Percentiles rank a stretch among this genome's conserved stretches.
Conservation (phyloP, 1,139 yeast species). For the Suzukiozyma palmioleophila region DNA sequence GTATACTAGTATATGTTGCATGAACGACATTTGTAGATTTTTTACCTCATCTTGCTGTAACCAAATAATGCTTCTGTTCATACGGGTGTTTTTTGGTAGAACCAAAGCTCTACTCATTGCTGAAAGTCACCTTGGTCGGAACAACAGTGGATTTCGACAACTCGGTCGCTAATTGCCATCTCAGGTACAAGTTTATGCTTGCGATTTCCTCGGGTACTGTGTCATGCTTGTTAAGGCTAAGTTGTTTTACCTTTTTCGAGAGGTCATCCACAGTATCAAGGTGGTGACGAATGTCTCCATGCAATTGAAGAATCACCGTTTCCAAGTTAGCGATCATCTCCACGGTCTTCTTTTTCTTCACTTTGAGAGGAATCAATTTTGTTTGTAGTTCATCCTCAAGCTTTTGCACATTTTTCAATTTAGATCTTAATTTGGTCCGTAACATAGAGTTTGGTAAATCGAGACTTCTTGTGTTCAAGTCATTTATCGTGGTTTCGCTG, state of each 20-base stretch:
- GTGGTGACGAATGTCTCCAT: slow-evolving; percentile 14
- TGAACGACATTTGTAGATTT: too few relatives aligned
- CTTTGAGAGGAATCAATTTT: slow-evolving; percentile 25
- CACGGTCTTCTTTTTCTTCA: slow-evolving; percentile 12
- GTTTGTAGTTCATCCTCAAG: slow-evolving; percentile 16
- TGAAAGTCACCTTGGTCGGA: too few relatives aligned
- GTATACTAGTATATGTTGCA: too few relatives aligned
- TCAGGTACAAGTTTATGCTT: not conserved
- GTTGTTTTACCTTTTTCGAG: slow-evolving; percentile 7
- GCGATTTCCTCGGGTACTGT: not conserved
- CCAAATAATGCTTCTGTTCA: too few relatives aligned
- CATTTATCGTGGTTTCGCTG: slow-evolving; percentile 7
- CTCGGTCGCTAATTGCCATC: not conserved
- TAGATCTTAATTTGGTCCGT: slow-evolving; percentile 16
- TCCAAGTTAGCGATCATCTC: slow-evolving; percentile 18
- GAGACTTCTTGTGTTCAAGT: slow-evolving; percentile 16
- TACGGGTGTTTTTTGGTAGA: too few relatives aligned
- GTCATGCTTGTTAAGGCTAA: slow-evolving; percentile 1
- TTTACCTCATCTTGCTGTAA: too few relatives aligned
- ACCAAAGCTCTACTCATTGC: too few relatives aligned
- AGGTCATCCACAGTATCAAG: slow-evolving; percentile 13
- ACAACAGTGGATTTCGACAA: not conserved
- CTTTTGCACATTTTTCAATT: slow-evolving; percentile 13
- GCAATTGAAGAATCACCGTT: slow-evolving; percentile 19
- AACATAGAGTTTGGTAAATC: slow-evolving; percentile 18